Conservation (phyloP, 2,329 filamentous ascomycete genomes). For the Paecilomyces sp. region DNA sequence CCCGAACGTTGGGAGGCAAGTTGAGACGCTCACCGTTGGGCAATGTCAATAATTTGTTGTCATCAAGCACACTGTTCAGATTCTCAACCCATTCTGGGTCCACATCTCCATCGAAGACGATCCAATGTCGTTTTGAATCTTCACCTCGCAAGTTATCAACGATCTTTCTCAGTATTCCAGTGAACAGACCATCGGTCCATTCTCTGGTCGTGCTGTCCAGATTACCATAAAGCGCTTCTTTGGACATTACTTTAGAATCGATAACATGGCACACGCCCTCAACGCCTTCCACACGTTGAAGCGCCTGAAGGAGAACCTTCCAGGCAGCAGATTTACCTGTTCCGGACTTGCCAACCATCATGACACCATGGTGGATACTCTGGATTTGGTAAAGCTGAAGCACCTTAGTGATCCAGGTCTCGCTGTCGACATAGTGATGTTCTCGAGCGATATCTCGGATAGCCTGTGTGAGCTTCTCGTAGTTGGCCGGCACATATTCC, state of each 20-base stretch:
- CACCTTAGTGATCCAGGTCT: slow-evolving; percentile 96
- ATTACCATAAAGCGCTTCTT: slow-evolving; percentile 92
- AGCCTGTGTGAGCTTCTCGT: slow-evolving; percentile 69
- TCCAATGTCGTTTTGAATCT: slow-evolving; percentile 96
- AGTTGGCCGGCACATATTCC: slow-evolving; percentile 82
- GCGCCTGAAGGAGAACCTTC: slow-evolving; percentile 82
- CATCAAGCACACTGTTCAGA: slow-evolving; percentile 96
- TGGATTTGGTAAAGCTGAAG: slow-evolving; percentile 98
- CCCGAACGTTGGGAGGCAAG: slow-evolving; percentile 86
- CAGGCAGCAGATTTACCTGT: slow-evolving; percentile 94
- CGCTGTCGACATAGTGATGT: slow-evolving; percentile 80
- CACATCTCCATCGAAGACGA: slow-evolving; percentile 97
- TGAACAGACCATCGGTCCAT: slow-evolving; percentile 98
- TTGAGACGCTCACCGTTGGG: slow-evolving; percentile 98
- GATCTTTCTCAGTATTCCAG: slow-evolving; percentile 94
- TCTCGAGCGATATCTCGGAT: slow-evolving; percentile 78
- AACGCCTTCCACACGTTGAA: slow-evolving; percentile 82
- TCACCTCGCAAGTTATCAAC: slow-evolving; percentile 98
- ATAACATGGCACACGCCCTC: slow-evolving; percentile 97
- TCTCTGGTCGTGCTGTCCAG: slow-evolving; percentile 95
- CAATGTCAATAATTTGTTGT: slow-evolving; percentile 95
- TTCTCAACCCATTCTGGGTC: slow-evolving; percentile 99
- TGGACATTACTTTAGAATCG: slow-evolving; percentile 99
- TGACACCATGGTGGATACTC: slow-evolving; percentile 95
- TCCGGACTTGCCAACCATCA: slow-evolving; percentile 99